Conservation (phyloP, 768 basidiomycete genomes). For the Pleurotus cornucopiae region DNA sequence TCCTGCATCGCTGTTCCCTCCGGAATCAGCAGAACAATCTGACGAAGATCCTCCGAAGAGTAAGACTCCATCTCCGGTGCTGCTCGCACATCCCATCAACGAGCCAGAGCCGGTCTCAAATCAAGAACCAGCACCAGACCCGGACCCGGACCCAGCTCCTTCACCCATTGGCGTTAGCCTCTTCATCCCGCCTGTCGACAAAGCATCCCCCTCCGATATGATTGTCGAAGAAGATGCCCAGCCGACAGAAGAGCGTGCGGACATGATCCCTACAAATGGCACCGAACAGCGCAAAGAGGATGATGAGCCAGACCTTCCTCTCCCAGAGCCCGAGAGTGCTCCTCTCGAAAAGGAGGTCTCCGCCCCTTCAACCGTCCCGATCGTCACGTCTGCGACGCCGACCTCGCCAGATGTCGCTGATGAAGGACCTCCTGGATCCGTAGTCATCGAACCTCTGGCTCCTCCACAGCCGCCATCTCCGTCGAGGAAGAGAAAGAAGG, state of each 20-base stretch:
- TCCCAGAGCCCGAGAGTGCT: no score
- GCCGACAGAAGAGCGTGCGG: not conserved
- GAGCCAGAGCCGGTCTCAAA: no score
- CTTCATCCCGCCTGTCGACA: no score
- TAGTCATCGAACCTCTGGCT: not conserved
- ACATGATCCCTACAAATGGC: not conserved
- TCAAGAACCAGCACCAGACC: not conserved
- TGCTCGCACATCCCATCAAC: not conserved
- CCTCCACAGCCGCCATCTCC: conserved; percentile 2
- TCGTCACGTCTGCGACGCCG: no score
- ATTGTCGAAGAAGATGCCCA: no score
- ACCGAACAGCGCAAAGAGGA: not conserved
- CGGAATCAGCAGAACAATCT: conserved; percentile 22
- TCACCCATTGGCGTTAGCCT: not conserved
- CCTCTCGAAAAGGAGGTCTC: no score
- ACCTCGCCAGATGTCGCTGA: not conserved
- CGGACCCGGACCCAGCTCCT: not conserved
- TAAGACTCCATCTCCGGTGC: not conserved
- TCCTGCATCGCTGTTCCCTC: conserved; percentile 15
- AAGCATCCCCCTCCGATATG: no score
- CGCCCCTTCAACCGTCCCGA: no score
- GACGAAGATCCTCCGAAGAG: conserved; percentile 10
- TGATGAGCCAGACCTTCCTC: no score
- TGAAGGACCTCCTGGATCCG: not conserved
- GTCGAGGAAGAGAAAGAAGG: conserved; percentile 12